A percentile compares a stretch with the other conserved stretches of the same genome.
These are phyloP conservation scores for Orychophragmus violaceus DNA, from an alignment of 345 rosid species.

Conservation along the genomic window DNA sequence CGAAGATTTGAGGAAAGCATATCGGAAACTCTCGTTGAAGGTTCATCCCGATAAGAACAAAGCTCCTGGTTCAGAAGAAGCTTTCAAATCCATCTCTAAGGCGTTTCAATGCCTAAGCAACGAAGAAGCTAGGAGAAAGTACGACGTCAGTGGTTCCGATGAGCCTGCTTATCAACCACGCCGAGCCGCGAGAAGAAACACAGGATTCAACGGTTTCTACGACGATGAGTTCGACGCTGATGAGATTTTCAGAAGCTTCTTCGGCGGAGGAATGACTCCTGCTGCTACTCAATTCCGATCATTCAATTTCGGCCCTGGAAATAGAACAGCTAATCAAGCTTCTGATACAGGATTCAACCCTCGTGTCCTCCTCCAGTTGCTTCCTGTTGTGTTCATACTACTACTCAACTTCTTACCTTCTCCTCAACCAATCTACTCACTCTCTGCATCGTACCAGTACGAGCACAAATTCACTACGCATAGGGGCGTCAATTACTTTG, in stretches of 20 bases:
- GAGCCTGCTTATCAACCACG: conserved; percentile 52
- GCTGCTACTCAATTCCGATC: conserved; percentile 63
- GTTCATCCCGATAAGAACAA: conserved; percentile 96
- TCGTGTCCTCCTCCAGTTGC: conserved; percentile 59
- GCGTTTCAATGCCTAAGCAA: conserved; percentile 89
- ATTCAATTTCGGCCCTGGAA: conserved; percentile 60
- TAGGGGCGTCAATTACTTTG: conserved; percentile 73
- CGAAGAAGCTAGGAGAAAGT: conserved; percentile 58
- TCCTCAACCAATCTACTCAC: conserved; percentile 58
- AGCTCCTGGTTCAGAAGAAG: conserved; percentile 94
- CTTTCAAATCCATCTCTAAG: conserved; percentile 75
- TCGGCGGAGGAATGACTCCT: conserved; percentile 75
- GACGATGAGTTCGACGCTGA: conserved; percentile 84
- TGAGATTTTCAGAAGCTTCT: conserved; percentile 92
- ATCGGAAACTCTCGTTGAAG: conserved; percentile 75
- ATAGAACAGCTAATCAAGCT: conserved; percentile 43
- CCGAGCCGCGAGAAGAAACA: conserved; percentile 37
- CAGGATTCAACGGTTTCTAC: conserved; percentile 42
- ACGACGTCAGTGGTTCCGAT: conserved; percentile 70
- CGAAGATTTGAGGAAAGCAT: conserved; percentile 79
- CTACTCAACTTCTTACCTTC: conserved; percentile 73
- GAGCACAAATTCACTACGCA: conserved; percentile 64
- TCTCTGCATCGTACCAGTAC: conserved; percentile 63
- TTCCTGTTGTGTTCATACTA: conserved; percentile 71
- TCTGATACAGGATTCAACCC: conserved; percentile 48